Evolutionary conservation across 768 basidiomycete genomes (phyloP), one percentile per base, ranked within the genome.

Genomic region (Lactarius pseudohatsudake): DNA sequence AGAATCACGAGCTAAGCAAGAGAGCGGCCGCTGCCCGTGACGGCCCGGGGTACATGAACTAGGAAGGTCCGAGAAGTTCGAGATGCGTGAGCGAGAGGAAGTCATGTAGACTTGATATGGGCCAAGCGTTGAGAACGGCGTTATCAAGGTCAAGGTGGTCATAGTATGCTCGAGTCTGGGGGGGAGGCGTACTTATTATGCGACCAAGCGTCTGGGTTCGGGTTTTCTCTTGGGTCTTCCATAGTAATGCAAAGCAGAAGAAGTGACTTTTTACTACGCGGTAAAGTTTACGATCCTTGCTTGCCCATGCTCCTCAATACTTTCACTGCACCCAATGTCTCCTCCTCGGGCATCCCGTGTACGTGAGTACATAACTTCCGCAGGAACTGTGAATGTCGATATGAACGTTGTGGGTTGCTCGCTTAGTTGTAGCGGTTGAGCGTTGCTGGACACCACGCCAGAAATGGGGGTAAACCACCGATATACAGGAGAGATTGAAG

Each of bases 351-450:
- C 40, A 15, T 66, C 56, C 36, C 22, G 15, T 9, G 56, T 61
- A 20, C 4, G 36, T 5, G 57, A 38, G 36, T 58, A 38, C 6
- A 30, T 22, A 1, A n/a, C 30, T 11, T 54, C 57, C 8, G 47
- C 13, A 36, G 61, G 65, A 3, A 66, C 11, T 3, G 65, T 66
- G 2, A 66, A 40, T 9, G 65, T 63, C 43, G 61, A 61, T 11
- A 28, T 28, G 5, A 50, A 59, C 1, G 38, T 34, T n/a, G 61
- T 20, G 30, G 10, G 32, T 15, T 4, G 50, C 50, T 59, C 65
- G 22, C 3, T 11, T 1, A 38, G 1, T n/a, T 3, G 57, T 28
- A 38, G 57, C 1, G 13, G 4, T n/a, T 15, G 15, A 4, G 55
- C 40, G 20, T 62, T 66, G n/a, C 65, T 66, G 11, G 7, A 3